Evolutionary conservation across 345 rosid species (phyloP).

Genomic region (Pistacia vera): DNA sequence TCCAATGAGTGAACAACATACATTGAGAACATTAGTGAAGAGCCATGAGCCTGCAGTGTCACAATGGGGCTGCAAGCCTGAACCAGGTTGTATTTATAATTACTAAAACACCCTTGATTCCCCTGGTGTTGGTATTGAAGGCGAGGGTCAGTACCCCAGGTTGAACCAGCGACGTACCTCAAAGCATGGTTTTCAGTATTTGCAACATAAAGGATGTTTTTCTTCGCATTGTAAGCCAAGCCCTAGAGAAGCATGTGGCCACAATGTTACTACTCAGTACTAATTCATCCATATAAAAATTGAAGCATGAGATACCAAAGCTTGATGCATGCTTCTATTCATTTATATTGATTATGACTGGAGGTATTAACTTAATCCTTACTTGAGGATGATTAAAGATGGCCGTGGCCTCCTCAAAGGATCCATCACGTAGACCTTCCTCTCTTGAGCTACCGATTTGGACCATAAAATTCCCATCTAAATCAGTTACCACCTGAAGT

Average conservation of each 20-base stretch:
- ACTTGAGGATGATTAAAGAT: constrained; percentile 84
- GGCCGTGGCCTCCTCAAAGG: constrained; percentile 69
- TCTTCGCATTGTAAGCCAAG: constrained; percentile 86
- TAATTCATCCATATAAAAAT: constrained; percentile 8
- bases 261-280: constrained; percentile 3
- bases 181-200: constrained; percentile 97
- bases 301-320: constrained; percentile 5
- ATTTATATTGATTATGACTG: too few species aligned
- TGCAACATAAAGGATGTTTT: constrained; percentile 83
- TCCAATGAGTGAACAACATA: neutral
- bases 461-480: constrained; percentile 78
- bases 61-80: too few species aligned
- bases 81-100: neutral
- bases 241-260: constrained; percentile 57
- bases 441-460: constrained; percentile 89
- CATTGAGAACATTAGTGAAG: neutral
- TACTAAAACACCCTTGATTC: neutral
- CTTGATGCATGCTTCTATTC: neutral
- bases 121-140: neutral
- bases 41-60: neutral
- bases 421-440: constrained; percentile 82
- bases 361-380: constrained; percentile 25
- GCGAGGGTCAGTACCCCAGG: too few species aligned
- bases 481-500: constrained; percentile 82
- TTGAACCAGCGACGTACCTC: constrained; percentile 45